Conservation (phyloP, 768 basidiomycete species). For the Kwoniella mangroviensis region DNA sequence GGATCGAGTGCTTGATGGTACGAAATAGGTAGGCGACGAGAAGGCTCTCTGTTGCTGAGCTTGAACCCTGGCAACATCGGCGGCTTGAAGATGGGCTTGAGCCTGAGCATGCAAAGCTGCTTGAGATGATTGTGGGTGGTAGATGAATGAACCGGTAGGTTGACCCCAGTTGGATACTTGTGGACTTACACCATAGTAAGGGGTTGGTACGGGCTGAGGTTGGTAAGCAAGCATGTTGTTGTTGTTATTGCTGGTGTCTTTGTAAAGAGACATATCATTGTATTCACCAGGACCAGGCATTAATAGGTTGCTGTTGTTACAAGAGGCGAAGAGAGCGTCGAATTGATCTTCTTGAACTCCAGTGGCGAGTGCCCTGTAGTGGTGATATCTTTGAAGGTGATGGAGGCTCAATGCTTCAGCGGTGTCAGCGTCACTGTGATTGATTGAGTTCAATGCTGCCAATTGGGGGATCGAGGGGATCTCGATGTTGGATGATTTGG, state of each 20-base stretch:
- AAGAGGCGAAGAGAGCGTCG: slow-evolving; percentile 29
- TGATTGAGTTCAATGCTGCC: not conserved
- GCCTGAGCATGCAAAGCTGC: slow-evolving; percentile 41
- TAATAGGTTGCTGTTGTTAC: slow-evolving; percentile 15
- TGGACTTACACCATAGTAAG: slow-evolving; percentile 21
- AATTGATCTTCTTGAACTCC: slow-evolving; percentile 30
- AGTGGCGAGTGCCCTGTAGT: slow-evolving; percentile 49
- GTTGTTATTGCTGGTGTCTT: slow-evolving; percentile 7
- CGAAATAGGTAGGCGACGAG: slow-evolving; percentile 12
- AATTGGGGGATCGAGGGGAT: slow-evolving; percentile 6
- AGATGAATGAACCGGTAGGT: slow-evolving; percentile 20
- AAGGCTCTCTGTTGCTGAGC: slow-evolving; percentile 24
- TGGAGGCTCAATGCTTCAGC: slow-evolving; percentile 47
- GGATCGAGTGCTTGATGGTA: slow-evolving; percentile 16
- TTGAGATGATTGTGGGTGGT: slow-evolving; percentile 32
- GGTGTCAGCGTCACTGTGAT: slow-evolving; percentile 20
- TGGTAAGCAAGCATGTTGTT: slow-evolving; percentile 37
- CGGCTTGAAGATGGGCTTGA: slow-evolving; percentile 43
- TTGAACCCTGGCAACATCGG: slow-evolving; percentile 31
- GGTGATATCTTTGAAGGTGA: slow-evolving; percentile 47
- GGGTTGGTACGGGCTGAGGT: slow-evolving; percentile 18
- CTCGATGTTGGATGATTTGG: slow-evolving; percentile 15
- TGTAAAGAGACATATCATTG: not conserved
- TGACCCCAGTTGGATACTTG: not conserved
- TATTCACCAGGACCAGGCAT: slow-evolving; percentile 26